Evolutionary conservation across 345 rosid species (phyloP), one percentile per base, ranked within the genome.

Genomic region (Adansonia digitata): DNA sequence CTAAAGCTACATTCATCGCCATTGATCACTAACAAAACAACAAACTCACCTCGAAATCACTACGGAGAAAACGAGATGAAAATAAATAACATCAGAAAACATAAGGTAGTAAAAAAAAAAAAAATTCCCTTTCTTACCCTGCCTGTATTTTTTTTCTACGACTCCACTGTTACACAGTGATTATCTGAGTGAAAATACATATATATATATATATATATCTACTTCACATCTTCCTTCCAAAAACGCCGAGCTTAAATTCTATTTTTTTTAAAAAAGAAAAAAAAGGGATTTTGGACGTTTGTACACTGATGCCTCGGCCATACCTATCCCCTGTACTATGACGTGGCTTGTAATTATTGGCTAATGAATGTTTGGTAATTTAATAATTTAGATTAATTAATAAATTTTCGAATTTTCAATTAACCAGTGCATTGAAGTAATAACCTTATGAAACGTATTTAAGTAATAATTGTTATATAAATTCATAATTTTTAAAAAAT

Each of bases 11-110:
- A 74, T 64, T 74, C 64, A 46, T 70, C 74, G 61, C 77, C 81
- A 75, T 51, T 76, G 82, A 78, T 61, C 75, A 37, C 26, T 35
- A 55, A 45, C 71, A 78, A 82, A 73, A 78, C 48, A 52, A 71
- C 61, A 71, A 71, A 52, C 62, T 31, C 13, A 75, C 75, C 76
- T 73, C 45, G 75, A 82, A 78, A 76, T 76, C 78, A 74, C 68
- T 57, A 67, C 80, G 77, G 82, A 82, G 82, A 79, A 82, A 74
- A 79, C 80, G 65, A 79, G 79, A 82, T 53, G 61, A 48, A 52
- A 61, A 56, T 12, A 53, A 53, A 75, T 51, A 43, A 71, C 53
- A 17, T 22, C 56, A 40, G 26, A 53, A 72, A 72, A 31, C 51
- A 69, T 40, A 62, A 35, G 18, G 27, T 45, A 48, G 57, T 49